Conservation (phyloP, 208 protist genomes). For the Acanthamoeba royreba region DNA sequence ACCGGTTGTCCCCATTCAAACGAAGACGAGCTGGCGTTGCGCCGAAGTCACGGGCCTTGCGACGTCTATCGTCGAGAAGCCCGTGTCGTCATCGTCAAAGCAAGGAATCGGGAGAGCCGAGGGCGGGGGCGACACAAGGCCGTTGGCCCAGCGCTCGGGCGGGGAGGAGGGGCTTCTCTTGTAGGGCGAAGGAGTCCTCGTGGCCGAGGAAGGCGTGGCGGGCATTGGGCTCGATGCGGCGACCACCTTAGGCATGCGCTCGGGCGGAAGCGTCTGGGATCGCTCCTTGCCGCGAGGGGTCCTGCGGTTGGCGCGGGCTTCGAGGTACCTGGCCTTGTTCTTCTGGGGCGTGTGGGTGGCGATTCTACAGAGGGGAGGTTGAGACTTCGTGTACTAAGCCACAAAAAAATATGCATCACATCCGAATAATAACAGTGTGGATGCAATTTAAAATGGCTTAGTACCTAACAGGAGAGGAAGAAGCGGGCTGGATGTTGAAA, state of each 20-base stretch:
- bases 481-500: neutral
- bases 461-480: neutral
- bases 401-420: neutral
- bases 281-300: neutral
- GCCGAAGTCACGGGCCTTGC: neutral
- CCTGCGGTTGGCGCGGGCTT: neutral
- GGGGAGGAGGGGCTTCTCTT: neutral
- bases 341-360: neutral
- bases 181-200: neutral
- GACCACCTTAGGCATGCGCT: too few relatives aligned
- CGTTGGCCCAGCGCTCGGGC: neutral
- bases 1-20: neutral
- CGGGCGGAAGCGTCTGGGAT: too few relatives aligned
- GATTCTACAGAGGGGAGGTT: neutral
- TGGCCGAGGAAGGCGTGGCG: too few relatives aligned
- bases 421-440: neutral
- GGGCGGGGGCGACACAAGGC: neutral
- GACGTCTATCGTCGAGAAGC: neutral
- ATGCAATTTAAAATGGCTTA: neutral
- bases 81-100: neutral
- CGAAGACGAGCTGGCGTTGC: neutral
- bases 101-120: neutral
- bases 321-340: neutral
- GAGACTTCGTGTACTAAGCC: too few relatives aligned
- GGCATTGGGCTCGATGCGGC: too few relatives aligned